A percentile compares a stretch with the other conserved stretches of the same genome.
Evolutionary conservation across 352 stramenopile genomes (phyloP).

Genomic region (Phytopythium litorale): DNA sequence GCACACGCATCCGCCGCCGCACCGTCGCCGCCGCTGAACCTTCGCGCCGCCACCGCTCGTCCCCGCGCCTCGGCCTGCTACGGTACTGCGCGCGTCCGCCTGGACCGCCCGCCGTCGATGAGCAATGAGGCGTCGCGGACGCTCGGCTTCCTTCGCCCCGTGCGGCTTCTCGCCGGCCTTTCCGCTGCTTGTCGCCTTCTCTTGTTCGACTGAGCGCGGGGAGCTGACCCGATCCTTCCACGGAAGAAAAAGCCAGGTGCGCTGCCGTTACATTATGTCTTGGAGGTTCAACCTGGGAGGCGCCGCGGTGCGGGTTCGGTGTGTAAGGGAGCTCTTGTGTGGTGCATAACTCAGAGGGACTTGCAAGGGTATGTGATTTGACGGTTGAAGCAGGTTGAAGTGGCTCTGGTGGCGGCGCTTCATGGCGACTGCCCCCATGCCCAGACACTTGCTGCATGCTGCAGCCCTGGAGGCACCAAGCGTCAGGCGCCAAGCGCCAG

Average conservation of each 20-base stretch:
- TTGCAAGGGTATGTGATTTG: not conserved
- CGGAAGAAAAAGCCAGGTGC: constrained; percentile 5
- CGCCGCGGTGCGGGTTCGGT: too few relatives aligned
- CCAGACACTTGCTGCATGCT: not conserved
- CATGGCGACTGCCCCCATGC: not conserved
- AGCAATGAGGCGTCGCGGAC: not conserved
- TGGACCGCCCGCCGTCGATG: too few relatives aligned
- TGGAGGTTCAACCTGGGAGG: not conserved
- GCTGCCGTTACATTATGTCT: not conserved
- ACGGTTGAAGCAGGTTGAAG: constrained; percentile 2
- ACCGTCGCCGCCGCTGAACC: not conserved
- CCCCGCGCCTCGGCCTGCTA: too few relatives aligned
- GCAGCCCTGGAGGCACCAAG: too few relatives aligned
- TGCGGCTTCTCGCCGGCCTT: not conserved
- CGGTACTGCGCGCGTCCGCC: too few relatives aligned
- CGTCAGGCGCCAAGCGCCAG: too few relatives aligned
- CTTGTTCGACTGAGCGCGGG: not conserved
- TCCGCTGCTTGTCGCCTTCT: constrained; percentile 2
- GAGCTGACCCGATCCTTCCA: not conserved
- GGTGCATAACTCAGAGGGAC: too few relatives aligned
- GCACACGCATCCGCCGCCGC: not conserved
- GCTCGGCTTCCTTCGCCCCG: too few relatives aligned
- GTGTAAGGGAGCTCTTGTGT: too few relatives aligned
- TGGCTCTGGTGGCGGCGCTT: not conserved
- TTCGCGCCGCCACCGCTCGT: too few relatives aligned